These are phyloP conservation scores for Lindgomyces ingoldianus DNA, from an alignment of 495 filamentous ascomycete genomes.

Conservation along the genomic window DNA sequence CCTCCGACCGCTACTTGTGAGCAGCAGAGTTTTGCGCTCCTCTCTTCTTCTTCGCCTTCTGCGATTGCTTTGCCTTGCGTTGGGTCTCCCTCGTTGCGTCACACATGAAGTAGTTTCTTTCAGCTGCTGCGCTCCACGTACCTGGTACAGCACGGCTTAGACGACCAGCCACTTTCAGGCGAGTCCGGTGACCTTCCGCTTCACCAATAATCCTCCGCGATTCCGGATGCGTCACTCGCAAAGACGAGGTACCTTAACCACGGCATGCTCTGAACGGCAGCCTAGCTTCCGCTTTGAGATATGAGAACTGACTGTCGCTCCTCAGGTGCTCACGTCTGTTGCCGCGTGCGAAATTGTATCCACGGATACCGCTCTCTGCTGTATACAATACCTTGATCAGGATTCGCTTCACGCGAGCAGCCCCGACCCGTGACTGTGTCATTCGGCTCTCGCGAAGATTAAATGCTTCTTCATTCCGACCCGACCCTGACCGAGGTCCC, in stretches of 20 bases:
- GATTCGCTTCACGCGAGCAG: conserved; percentile 13
- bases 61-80: conserved; percentile 1
- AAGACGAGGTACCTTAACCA: conserved; percentile 13
- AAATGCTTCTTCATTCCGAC: conserved; percentile 23
- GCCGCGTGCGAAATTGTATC: conserved; percentile 16
- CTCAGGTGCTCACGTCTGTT: conserved; percentile 17
- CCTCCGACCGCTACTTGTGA: conserved; percentile 21
- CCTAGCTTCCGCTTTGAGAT: conserved; percentile 8
- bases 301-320: conserved; percentile 7
- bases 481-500: conserved; percentile 27
- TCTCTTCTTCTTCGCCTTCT: background rate
- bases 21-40: conserved; percentile 16
- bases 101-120: too few species aligned
- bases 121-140: conserved; percentile 7
- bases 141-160: background rate
- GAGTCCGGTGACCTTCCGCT: conserved; percentile 14
- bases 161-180: background rate
- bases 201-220: conserved; percentile 13
- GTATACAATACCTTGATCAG: conserved; percentile 6
- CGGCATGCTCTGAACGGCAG: conserved; percentile 1
- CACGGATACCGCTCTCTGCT: background rate
- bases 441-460: background rate
- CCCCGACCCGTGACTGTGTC: conserved; percentile 25
- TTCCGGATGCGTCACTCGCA: conserved; percentile 23
- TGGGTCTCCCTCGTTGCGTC: too few species aligned